These are phyloP conservation scores for Phytophthora sojae DNA, from an alignment of 352 stramenopile species.

Conservation along the genomic window DNA sequence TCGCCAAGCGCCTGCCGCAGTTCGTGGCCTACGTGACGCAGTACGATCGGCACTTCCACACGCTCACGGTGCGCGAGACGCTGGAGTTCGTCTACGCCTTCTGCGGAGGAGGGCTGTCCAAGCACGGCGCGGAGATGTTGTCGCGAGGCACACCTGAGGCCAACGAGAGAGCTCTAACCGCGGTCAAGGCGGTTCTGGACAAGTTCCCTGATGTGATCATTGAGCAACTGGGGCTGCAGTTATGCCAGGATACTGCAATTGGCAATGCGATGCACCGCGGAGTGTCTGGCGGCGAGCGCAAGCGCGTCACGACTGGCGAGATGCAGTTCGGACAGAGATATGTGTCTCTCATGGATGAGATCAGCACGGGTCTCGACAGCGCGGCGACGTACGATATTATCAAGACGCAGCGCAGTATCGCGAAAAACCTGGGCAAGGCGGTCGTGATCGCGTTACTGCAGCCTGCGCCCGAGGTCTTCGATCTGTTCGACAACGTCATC, in stretches of 20 bases:
- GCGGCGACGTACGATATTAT: slow-evolving; percentile 82
- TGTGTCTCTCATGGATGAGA: slow-evolving; percentile 83
- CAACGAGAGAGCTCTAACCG: slow-evolving; percentile 34
- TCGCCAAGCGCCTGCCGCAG: slow-evolving; percentile 38
- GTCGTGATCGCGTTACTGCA: slow-evolving; percentile 77
- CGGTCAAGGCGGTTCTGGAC: slow-evolving; percentile 21
- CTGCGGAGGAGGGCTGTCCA: slow-evolving; percentile 34
- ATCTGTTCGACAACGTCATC: slow-evolving; percentile 47
- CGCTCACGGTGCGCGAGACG: slow-evolving; percentile 42
- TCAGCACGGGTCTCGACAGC: slow-evolving; percentile 91
- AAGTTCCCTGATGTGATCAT: slow-evolving; percentile 57
- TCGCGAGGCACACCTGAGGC: slow-evolving; percentile 39
- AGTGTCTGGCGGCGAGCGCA: slow-evolving; percentile 71
- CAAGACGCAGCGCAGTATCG: slow-evolving; percentile 37
- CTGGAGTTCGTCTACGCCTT: slow-evolving; percentile 44
- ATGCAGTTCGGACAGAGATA: slow-evolving; percentile 82
- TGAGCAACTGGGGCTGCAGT: slow-evolving; percentile 49
- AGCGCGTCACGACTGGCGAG: slow-evolving; percentile 73
- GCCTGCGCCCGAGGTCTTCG: slow-evolving; percentile 69
- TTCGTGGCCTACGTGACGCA: slow-evolving; percentile 47
- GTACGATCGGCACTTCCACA: slow-evolving; percentile 41
- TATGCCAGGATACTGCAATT: slow-evolving; percentile 57
- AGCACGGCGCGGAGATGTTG: slow-evolving; percentile 48
- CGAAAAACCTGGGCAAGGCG: slow-evolving; percentile 41
- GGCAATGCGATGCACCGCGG: slow-evolving; percentile 58